Percentiles rank a stretch among this genome's conserved stretches.
Evolutionary conservation across 371 early-diverging fungal genomes (phyloP).

Genomic region (Syncephalastrum racemosum): DNA sequence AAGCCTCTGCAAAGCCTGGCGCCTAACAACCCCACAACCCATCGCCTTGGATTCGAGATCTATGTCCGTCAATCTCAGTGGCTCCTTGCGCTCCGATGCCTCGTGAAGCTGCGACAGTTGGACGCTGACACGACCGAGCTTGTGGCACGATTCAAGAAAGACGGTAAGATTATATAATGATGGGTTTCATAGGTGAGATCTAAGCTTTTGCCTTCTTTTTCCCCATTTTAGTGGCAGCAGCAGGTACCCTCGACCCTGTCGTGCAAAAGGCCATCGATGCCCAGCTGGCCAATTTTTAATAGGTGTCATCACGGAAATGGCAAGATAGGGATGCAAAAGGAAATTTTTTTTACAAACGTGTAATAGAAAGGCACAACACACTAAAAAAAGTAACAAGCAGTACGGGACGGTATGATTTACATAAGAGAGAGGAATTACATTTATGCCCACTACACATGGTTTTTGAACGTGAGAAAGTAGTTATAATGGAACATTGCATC

Average conservation of each 20-base stretch:
- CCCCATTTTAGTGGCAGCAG: conserved; percentile 13
- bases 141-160: conserved; percentile 55
- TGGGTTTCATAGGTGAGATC: neutral
- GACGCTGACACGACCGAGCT: conserved; percentile 54
- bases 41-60: conserved; percentile 72
- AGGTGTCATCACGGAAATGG: neutral
- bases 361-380: no score
- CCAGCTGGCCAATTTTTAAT: conserved; percentile 15
- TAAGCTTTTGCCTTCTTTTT: neutral
- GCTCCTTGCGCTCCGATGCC: conserved; percentile 68
- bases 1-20: conserved; percentile 65
- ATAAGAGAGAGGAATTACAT: neutral
- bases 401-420: no score
- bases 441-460: conserved; percentile 14
- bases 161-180: conserved; percentile 23
- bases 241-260: conserved; percentile 12
- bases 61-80: conserved; percentile 80
- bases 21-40: conserved; percentile 59
- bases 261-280: conserved; percentile 16
- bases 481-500: neutral
- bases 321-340: no score
- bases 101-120: conserved; percentile 47
- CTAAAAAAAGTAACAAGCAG: no score
- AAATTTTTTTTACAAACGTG: no score
- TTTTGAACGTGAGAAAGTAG: neutral